These are phyloP conservation scores for Thuidium tamariscinum DNA, from an alignment of 225 moss, liverwort and hornwort genomes.

Conservation along the genomic window DNA sequence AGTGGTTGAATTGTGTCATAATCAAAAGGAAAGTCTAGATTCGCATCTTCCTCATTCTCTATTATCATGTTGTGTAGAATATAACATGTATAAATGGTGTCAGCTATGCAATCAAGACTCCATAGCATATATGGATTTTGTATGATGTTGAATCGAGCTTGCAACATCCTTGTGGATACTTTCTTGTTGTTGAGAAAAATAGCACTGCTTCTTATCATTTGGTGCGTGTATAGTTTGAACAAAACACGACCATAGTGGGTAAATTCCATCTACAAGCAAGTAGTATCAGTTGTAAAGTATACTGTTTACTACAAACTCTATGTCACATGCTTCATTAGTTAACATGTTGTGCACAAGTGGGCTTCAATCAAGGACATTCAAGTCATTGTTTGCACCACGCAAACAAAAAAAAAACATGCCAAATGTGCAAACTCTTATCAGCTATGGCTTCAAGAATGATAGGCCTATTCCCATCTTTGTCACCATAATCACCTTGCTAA, in stretches of 20 bases:
- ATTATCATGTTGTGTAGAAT: neutral
- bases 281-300: neutral
- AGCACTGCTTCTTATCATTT: neutral
- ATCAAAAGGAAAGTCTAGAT: neutral
- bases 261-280: neutral
- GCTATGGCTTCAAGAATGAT: too few species aligned
- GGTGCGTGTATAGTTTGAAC: neutral
- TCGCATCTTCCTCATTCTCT: neutral
- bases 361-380: neutral
- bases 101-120: neutral
- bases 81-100: neutral
- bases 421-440: too few species aligned
- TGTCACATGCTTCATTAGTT: neutral
- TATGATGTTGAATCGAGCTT: neutral
- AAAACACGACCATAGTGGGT: neutral
- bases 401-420: neutral
- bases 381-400: neutral
- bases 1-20: too few species aligned
- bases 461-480: too few species aligned
- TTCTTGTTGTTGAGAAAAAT: neutral
- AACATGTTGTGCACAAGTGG: neutral
- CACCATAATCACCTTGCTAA: too few species aligned
- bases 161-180: neutral
- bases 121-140: neutral
- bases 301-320: neutral